phyloP scores from a whole-genome alignment of 345 rosid genomes.

The Noccaea caerulescens region DNA sequence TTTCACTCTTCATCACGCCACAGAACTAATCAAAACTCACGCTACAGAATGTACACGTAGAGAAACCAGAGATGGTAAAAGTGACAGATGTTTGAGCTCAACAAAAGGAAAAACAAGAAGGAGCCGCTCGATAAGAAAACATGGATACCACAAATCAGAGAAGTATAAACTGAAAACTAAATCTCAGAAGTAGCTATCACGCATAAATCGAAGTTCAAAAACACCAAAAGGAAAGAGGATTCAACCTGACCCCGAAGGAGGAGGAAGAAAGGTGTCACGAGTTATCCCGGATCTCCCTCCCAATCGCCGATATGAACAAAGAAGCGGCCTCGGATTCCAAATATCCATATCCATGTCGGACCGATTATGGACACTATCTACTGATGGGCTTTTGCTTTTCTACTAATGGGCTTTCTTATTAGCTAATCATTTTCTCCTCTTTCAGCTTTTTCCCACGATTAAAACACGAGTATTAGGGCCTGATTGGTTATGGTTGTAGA shows the following conservation, averaged over 20 bases:
- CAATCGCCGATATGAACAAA: conserved; percentile 4
- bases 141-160: not conserved
- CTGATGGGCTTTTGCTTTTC: too few species aligned
- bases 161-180: not conserved
- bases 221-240: not conserved
- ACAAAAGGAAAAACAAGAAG: not conserved
- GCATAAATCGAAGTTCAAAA: not conserved
- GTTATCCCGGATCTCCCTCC: not conserved
- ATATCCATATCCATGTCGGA: not conserved
- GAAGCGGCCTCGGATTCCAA: conserved; percentile 14
- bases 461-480: too few species aligned
- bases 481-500: too few species aligned
- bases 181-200: not conserved
- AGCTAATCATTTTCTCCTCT: not conserved
- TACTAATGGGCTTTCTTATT: not conserved
- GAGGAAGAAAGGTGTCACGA: not conserved
- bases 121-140: too few species aligned
- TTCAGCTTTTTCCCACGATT: not conserved
- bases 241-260: conserved; percentile 10
- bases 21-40: not conserved
- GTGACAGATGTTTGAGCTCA: not conserved
- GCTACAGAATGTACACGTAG: not conserved
- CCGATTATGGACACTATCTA: conserved; percentile 10
- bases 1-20: not conserved
- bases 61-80: not conserved